Conservation (phyloP, 176 grass and related monocot genomes). For the Carex parvula region DNA sequence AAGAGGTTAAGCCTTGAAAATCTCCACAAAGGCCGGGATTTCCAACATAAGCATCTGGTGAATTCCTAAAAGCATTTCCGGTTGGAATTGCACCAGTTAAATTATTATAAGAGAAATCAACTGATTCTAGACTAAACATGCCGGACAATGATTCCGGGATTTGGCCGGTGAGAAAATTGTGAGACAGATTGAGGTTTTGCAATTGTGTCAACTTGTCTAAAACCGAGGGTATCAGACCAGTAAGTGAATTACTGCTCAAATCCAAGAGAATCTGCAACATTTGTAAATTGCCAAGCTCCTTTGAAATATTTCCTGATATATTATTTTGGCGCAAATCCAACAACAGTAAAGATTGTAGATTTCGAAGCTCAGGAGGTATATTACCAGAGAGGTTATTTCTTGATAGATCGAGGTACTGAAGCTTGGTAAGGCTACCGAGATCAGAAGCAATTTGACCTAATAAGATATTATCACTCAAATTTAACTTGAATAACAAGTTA, state of each 20-base stretch:
- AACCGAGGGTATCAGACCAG: constrained; percentile 55
- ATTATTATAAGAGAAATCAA: constrained; percentile 90
- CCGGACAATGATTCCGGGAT: constrained; percentile 48
- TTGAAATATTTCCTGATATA: constrained; percentile 60
- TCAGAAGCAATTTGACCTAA: constrained; percentile 37
- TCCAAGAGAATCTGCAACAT: constrained; percentile 67
- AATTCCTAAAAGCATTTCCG: constrained; percentile 51
- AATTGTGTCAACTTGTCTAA: constrained; percentile 42
- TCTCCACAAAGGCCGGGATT: constrained; percentile 69
- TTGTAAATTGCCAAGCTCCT: constrained; percentile 57
- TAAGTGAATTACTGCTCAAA: constrained; percentile 79
- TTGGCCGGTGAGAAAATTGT: constrained; percentile 50
- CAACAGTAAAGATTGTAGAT: constrained; percentile 30
- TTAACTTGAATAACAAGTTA: constrained; percentile 45
- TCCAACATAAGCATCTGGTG: constrained; percentile 40
- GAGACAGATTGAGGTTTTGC: constrained; percentile 71
- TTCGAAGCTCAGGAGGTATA: constrained; percentile 47
- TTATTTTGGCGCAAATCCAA: constrained; percentile 64
- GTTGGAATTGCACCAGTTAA: constrained; percentile 58
- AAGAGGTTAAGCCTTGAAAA: constrained; percentile 35
- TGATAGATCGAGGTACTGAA: constrained; percentile 55
- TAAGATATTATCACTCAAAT: constrained; percentile 54
- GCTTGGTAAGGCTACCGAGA: constrained; percentile 19
- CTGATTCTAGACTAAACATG: constrained; percentile 65
- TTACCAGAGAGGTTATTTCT: constrained; percentile 40